Conservation (phyloP, 805 yeast species). For the Torulaspora indica region DNA sequence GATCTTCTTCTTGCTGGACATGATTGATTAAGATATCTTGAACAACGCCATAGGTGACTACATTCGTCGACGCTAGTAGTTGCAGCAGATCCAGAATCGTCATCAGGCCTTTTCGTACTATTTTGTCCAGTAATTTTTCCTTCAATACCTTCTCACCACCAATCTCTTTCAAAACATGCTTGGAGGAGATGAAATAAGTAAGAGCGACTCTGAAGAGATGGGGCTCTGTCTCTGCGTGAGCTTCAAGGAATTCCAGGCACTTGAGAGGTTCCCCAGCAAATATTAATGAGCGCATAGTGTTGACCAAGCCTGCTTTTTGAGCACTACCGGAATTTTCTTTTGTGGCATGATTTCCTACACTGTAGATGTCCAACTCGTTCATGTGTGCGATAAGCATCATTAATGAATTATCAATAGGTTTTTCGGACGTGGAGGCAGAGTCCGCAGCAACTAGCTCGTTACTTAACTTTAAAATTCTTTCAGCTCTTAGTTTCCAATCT, state of each 20-base stretch:
- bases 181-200: conserved; percentile 54
- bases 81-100: conserved; percentile 77
- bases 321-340: conserved; percentile 38
- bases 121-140: conserved; percentile 46
- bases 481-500: conserved; percentile 67
- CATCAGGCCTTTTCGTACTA: conserved; percentile 50
- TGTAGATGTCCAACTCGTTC: conserved; percentile 38
- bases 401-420: conserved; percentile 28
- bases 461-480: conserved; percentile 43
- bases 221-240: conserved; percentile 58
- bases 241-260: conserved; percentile 53
- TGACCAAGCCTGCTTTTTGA: conserved; percentile 24
- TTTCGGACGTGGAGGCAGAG: conserved; percentile 8
- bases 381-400: conserved; percentile 39
- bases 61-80: conserved; percentile 55
- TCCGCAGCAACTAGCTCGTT: conserved; percentile 35
- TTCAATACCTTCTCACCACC: conserved; percentile 47
- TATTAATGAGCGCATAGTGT: conserved; percentile 58
- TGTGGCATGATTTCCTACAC: conserved; percentile 45
- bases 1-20: conserved; percentile 54
- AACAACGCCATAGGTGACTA: conserved; percentile 66
- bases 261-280: conserved; percentile 52
- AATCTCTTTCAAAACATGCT: conserved; percentile 46
- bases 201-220: conserved; percentile 64
- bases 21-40: conserved; percentile 62